Evolutionary conservation across 371 early-diverging fungal genomes (phyloP), one percentile per base, ranked within the genome.

Genomic region (Mortierella sp.): DNA sequence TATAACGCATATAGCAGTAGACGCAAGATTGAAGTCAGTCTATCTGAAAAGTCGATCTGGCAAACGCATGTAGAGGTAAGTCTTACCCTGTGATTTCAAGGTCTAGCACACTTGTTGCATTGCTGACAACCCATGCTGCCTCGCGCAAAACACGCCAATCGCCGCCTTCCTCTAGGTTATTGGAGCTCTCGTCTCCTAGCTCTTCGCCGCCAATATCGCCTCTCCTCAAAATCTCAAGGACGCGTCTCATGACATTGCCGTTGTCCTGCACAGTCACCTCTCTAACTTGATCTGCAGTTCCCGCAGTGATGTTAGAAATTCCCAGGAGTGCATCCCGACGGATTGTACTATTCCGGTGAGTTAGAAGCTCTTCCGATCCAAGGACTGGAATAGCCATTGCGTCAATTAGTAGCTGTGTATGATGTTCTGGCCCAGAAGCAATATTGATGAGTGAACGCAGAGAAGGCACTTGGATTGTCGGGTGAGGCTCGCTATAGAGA

Each of bases 141-240:
- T 87, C 88, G 8, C 73, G 81, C 12, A 84, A 80, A 5, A 86
- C 79, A 24, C 83, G 84, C 88, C 88, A 87, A 50, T 86, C 88
- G 7, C 71, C 56, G 2, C 56, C 65, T 11, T 80, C 82, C 15
- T 56, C 56, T 0, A 62, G 62, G 2, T 42, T 14, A 5, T 82
- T 83, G 4, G 59, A 55, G 4, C 79, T 65, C 31, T 79, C 82
- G 0, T 67, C 69, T 17, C 44, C 28, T 12, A 42, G 19, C 15
- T 72, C 73, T 21, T 73, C 73, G 21, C 55, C 60, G 9, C 64
- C 75, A 55, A 73, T 44, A 27, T 73, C 75, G 8, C 75, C 75
- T 52, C 75, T 63, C 37, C 64, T 50, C 2, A 73, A 34, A 15
- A 73, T 68, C 4, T 73, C 75, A 1, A 73, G 64, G 1, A 86